Evolutionary conservation across 352 stramenopile genomes (phyloP).

Genomic region (Pythium brachiatum): DNA sequence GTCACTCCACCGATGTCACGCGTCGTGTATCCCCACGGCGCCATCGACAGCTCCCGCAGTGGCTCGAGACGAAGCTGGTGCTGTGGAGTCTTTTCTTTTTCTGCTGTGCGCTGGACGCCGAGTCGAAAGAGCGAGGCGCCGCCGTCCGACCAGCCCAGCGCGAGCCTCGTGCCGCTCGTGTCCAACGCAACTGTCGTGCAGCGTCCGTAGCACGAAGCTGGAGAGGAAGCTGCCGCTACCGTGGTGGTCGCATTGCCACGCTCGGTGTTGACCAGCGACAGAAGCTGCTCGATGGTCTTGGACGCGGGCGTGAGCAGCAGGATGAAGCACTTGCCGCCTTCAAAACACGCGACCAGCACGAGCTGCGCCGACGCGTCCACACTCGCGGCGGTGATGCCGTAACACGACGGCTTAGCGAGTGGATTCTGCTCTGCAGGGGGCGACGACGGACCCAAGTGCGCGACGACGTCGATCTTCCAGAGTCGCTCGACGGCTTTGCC

Average conservation of each 20-base stretch:
- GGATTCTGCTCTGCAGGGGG: slow-evolving; percentile 1
- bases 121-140: slow-evolving; percentile 66
- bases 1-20: slow-evolving; percentile 60
- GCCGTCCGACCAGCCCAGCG: slow-evolving; percentile 73
- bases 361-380: slow-evolving; percentile 33
- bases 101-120: slow-evolving; percentile 24
- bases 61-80: slow-evolving; percentile 45
- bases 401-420: slow-evolving; percentile 37
- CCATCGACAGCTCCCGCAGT: slow-evolving; percentile 60
- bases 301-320: slow-evolving; percentile 53
- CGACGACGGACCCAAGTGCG: slow-evolving; percentile 33
- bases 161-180: slow-evolving; percentile 42
- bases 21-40: slow-evolving; percentile 55
- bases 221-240: slow-evolving; percentile 1
- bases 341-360: slow-evolving; percentile 66
- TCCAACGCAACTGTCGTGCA: slow-evolving; percentile 56
- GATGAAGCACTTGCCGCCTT: slow-evolving; percentile 80
- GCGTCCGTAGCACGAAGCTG: slow-evolving; percentile 30
- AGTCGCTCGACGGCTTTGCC: slow-evolving; percentile 38
- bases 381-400: slow-evolving; percentile 50
- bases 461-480: slow-evolving; percentile 80
- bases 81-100: neutral
- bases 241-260: slow-evolving; percentile 2
- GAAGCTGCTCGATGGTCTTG: slow-evolving; percentile 69
- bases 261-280: slow-evolving; percentile 75